phyloP scores from a whole-genome alignment of 345 rosid species.

The Sonneratia caseolaris region DNA sequence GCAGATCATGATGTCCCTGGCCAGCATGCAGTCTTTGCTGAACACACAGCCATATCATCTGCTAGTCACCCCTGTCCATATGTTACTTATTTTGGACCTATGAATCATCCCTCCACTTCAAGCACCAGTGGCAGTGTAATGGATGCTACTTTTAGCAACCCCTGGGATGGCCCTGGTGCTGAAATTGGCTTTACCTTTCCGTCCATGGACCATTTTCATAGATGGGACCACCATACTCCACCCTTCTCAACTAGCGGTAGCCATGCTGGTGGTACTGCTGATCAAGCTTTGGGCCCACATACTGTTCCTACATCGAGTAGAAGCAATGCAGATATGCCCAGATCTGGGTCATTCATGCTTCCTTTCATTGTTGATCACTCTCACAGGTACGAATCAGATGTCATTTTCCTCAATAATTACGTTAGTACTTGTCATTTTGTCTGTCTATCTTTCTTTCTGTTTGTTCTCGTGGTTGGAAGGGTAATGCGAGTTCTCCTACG shows the following conservation, averaged over 20 bases:
- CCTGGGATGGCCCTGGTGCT: conserved; percentile 74
- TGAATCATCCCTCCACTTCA: conserved; percentile 72
- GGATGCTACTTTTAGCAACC: conserved; percentile 55
- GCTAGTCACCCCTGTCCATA: conserved; percentile 85
- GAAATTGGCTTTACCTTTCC: conserved; percentile 65
- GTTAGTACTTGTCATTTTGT: neutral
- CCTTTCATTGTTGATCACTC: conserved; percentile 48
- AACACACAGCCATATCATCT: conserved; percentile 60
- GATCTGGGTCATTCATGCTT: conserved; percentile 66
- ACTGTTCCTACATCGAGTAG: conserved; percentile 50
- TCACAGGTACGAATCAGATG: conserved; percentile 5
- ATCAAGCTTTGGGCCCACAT: conserved; percentile 52
- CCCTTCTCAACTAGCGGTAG: conserved; percentile 49
- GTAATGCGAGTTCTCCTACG: neutral
- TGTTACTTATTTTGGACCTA: conserved; percentile 75
- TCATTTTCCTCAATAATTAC: neutral
- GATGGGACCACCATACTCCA: conserved; percentile 64
- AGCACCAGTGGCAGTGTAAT: conserved; percentile 49
- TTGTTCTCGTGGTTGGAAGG: neutral
- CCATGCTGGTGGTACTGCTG: conserved; percentile 37
- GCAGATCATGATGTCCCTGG: conserved; percentile 79
- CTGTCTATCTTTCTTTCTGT: neutral
- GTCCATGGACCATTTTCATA: conserved; percentile 59
- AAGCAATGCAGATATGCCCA: conserved; percentile 46
- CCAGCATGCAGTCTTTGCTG: conserved; percentile 59